Evolutionary conservation across 2,329 filamentous ascomycete species (phyloP), one percentile per base, ranked within the genome.

Genomic region (Verticillium longisporum): DNA sequence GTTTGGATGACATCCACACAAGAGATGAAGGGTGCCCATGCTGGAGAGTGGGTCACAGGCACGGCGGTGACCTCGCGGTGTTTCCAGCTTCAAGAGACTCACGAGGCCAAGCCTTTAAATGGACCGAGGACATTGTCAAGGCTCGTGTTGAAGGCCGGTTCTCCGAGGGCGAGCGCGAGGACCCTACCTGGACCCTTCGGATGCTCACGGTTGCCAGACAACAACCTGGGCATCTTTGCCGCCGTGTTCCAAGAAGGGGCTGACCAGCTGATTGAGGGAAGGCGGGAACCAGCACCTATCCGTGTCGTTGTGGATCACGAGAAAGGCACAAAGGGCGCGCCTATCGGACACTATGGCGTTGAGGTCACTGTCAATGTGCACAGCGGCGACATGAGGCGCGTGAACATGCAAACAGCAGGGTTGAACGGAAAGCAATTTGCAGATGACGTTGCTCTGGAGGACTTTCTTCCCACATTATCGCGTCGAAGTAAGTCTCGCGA

Each of bases 131-230:
- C 65, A 81, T 97, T 13, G 86, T 88, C 56, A 96, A 94, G 75
- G 92, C 93, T 9, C 87, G 88, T 65, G 86, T 97, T 14, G 94
- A 97, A 74, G 89, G 88, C 6, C 85, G 93, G 11, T 97, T 96
- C 69, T 78, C 90, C 0, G 92, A 97, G 71, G 73, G 79, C n/a
- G 91, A 97, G 76, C 86, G 93, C 62, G 92, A 97, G 72, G 85
- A 88, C 62, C 82, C 87, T 15, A 86, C 84, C 67, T 97, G 92
- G 92, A 90, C 90, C 36, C 83, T 96, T 36, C 85, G 92, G 41
- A n/a, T 89, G 87, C 21, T 83, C 86, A 14, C 84, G 82, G 62
- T 83, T 87, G 71, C 80, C 83, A 41, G 88, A 88, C 68, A 82
- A 77, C 62, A 83, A 81, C 60, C 73, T 88, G 10, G 83, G 80